Conservation (phyloP, 2,329 filamentous ascomycete genomes). For the Gaeumannomyces sp. region DNA sequence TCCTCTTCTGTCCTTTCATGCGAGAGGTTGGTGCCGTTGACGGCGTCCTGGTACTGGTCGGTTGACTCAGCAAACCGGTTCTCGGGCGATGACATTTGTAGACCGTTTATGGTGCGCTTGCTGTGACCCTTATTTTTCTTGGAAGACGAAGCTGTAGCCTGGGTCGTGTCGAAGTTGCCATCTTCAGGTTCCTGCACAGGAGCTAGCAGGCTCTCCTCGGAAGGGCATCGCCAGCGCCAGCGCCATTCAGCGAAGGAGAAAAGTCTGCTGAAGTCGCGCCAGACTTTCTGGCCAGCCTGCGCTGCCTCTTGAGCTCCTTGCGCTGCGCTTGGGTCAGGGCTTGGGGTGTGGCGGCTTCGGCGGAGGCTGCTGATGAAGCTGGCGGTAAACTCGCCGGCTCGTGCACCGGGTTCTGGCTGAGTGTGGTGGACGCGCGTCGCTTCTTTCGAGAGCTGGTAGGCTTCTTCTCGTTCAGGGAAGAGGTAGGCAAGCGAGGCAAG, state of each 20-base stretch:
- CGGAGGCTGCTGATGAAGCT: neutral
- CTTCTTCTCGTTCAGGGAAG: neutral
- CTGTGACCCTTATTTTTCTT: neutral
- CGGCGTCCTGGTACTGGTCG: neutral
- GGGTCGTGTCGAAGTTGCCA: neutral
- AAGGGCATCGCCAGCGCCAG: neutral
- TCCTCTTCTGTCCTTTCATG: neutral
- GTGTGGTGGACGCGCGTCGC: neutral
- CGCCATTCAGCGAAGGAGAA: neutral
- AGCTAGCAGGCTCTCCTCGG: neutral
- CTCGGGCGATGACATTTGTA: neutral
- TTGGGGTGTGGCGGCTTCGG: neutral
- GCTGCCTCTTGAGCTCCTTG: conserved; percentile 7
- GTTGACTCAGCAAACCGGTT: neutral
- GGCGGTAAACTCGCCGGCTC: neutral
- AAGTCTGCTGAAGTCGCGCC: neutral
- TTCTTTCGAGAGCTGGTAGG: neutral
- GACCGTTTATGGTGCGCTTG: neutral
- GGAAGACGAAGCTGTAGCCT: neutral
- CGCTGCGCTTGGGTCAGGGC: conserved; percentile 2
- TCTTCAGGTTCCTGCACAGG: neutral
- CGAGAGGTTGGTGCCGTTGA: neutral
- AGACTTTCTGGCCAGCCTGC: conserved; percentile 1
- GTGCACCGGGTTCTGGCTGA: neutral
- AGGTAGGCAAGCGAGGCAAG: neutral